phyloP scores from a whole-genome alignment of 495 filamentous ascomycete species.

The Daldinia grandis region DNA sequence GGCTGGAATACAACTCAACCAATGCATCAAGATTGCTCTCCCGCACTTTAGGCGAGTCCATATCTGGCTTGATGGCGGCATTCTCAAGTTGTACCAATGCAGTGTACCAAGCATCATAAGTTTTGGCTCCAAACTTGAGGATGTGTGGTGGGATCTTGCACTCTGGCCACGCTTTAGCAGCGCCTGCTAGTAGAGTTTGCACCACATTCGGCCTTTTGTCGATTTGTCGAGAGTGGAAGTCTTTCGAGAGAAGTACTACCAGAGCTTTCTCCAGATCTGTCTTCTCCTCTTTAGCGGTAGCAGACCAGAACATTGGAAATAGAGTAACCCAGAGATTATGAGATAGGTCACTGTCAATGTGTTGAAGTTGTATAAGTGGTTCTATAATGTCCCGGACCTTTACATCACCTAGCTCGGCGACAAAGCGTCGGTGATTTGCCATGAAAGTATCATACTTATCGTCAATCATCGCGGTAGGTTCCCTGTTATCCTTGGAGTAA shows the following conservation, averaged over 20 bases:
- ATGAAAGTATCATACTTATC: constrained; percentile 84
- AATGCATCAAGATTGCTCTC: constrained; percentile 96
- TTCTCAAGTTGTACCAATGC: constrained; percentile 86
- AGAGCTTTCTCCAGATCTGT: constrained; percentile 90
- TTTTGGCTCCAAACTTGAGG: constrained; percentile 89
- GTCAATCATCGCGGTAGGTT: constrained; percentile 77
- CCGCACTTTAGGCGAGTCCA: constrained; percentile 81
- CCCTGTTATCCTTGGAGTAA: constrained; percentile 75
- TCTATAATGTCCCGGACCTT: constrained; percentile 87
- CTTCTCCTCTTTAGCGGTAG: constrained; percentile 84
- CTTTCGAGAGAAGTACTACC: constrained; percentile 85
- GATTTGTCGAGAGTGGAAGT: constrained; percentile 92
- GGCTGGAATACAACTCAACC: constrained; percentile 84
- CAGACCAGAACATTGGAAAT: constrained; percentile 94
- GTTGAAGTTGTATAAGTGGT: constrained; percentile 92
- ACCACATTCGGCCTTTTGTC: constrained; percentile 95
- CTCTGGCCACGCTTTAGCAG: constrained; percentile 78
- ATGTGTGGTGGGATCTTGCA: constrained; percentile 95
- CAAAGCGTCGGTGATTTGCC: constrained; percentile 78
- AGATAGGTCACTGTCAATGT: constrained; percentile 79
- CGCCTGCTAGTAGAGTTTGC: constrained; percentile 85
- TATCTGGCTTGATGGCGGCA: constrained; percentile 78
- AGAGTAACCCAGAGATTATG: constrained; percentile 89
- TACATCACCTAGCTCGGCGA: constrained; percentile 81
- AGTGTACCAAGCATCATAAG: constrained; percentile 96